These are phyloP conservation scores for Smallanthus sonchifolius DNA, from an alignment of 129 eudicot genomes.

Conservation along the genomic window DNA sequence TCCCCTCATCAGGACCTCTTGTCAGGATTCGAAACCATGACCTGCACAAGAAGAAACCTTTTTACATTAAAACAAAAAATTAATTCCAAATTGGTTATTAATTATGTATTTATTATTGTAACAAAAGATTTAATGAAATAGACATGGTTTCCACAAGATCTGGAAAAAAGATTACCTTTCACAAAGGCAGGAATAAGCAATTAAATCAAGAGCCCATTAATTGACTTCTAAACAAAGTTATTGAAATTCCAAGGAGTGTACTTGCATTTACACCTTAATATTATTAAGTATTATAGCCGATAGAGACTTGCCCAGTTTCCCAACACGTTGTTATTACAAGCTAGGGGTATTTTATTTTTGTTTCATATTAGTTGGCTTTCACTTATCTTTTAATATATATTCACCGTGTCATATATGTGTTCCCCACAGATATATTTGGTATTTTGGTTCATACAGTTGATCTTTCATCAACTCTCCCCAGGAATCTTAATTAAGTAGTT, in stretches of 20 bases:
- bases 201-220: slow-evolving; percentile 3
- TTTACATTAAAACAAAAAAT: too few relatives aligned
- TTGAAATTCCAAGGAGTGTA: not conserved
- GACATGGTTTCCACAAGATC: not conserved
- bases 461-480: not conserved
- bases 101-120: not conserved
- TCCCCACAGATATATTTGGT: not conserved
- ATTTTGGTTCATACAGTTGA: not conserved
- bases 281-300: not conserved
- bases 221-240: slow-evolving; percentile 11
- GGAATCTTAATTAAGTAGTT: not conserved
- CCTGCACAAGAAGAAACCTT: too few relatives aligned
- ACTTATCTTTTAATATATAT: not conserved
- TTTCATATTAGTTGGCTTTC: not conserved
- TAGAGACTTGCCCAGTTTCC: not conserved
- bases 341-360: not conserved
- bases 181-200: slow-evolving; percentile 17
- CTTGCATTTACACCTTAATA: slow-evolving; percentile 11
- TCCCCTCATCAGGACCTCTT: too few relatives aligned
- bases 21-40: too few relatives aligned
- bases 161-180: slow-evolving; percentile 13
- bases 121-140: not conserved
- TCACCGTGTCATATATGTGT: not conserved
- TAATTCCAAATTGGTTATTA: not conserved
- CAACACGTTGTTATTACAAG: not conserved